Conservation (phyloP, 1,139 yeast species). For the Chernovozyma aurita region DNA sequence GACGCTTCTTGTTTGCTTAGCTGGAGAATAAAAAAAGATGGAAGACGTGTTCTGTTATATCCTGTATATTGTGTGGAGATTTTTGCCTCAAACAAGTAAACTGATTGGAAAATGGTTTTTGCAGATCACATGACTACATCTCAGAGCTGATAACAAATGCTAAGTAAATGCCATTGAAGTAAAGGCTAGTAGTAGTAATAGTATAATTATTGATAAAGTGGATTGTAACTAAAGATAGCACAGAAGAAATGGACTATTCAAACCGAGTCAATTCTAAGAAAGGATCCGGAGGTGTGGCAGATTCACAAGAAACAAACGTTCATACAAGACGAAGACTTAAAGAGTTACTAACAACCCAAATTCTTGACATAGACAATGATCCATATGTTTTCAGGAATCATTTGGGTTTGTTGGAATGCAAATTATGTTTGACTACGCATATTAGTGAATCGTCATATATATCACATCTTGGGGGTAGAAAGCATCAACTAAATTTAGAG, state of each 20-base stretch:
- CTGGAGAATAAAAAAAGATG: too few relatives aligned
- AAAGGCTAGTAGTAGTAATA: too few relatives aligned
- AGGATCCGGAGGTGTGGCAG: slow-evolving; percentile 73
- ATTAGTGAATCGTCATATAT: slow-evolving; percentile 71
- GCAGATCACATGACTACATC: too few relatives aligned
- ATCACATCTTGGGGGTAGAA: slow-evolving; percentile 74
- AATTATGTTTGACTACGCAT: slow-evolving; percentile 72
- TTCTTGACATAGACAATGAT: slow-evolving; percentile 62
- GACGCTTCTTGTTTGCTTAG: too few relatives aligned
- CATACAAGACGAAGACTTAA: slow-evolving; percentile 62
- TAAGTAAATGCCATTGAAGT: too few relatives aligned
- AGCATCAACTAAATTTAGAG: slow-evolving; percentile 67
- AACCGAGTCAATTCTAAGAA: slow-evolving; percentile 41
- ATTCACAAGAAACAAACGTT: slow-evolving; percentile 59
- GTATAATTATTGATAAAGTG: too few relatives aligned
- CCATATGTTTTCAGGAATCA: slow-evolving; percentile 77
- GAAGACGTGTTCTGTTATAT: too few relatives aligned
- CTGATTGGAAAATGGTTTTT: too few relatives aligned
- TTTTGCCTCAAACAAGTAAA: too few relatives aligned
- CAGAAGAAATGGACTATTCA: slow-evolving; percentile 43
- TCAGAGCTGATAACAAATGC: too few relatives aligned
- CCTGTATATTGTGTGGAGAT: too few relatives aligned
- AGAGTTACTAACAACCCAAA: slow-evolving; percentile 57
- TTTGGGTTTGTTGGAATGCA: slow-evolving; percentile 71
- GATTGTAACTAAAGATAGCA: too few relatives aligned